phyloP scores from a whole-genome alignment of 139 green algal genomes.

The Micromonas commoda region DNA sequence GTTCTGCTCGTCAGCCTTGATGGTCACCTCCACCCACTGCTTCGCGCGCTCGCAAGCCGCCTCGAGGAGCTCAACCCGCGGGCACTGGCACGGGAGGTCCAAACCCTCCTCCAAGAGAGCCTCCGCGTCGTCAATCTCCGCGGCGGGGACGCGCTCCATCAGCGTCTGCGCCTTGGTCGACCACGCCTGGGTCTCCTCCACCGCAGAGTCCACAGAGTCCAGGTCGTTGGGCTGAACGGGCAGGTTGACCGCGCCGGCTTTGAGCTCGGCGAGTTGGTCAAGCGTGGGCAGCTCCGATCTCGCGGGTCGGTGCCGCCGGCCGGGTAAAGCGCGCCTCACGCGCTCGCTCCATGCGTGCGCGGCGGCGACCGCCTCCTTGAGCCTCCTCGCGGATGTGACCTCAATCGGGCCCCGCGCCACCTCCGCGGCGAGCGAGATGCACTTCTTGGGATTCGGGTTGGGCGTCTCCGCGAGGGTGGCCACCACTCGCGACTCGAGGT shows the following conservation, averaged over 20 bases:
- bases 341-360: background rate
- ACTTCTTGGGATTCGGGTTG: background rate
- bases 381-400: background rate
- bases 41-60: background rate
- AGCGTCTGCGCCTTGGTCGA: background rate
- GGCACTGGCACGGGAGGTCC: background rate
- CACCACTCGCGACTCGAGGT: background rate
- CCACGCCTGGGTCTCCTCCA: slow-evolving; percentile 11
- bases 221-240: slow-evolving; percentile 11
- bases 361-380: background rate
- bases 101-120: slow-evolving; percentile 6
- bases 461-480: background rate
- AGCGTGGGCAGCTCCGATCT: slow-evolving; percentile 2
- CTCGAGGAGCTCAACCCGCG: background rate
- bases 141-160: background rate
- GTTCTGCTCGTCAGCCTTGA: background rate
- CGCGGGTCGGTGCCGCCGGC: background rate
- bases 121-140: slow-evolving; percentile 7
- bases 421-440: background rate
- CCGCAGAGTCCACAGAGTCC: background rate
- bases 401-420: background rate
- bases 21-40: background rate
- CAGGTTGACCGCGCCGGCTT: background rate
- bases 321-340: slow-evolving; percentile 4
- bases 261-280: background rate